Conservation (phyloP, 108 stramenopile genomes). For the Aureococcus anophagefferens region DNA sequence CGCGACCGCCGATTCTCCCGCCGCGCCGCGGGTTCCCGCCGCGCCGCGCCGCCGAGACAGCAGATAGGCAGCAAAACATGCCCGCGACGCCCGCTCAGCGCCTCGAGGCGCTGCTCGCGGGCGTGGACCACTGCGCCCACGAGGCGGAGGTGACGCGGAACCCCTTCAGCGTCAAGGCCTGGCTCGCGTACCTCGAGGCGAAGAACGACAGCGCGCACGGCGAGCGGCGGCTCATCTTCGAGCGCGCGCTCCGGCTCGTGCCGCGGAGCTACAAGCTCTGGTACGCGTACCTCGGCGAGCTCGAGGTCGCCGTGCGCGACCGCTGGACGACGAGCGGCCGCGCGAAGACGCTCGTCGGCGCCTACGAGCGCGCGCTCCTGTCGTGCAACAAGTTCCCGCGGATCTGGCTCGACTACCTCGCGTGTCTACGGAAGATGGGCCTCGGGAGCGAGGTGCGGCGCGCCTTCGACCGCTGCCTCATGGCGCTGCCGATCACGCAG, state of each 20-base stretch:
- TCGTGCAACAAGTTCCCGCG: conserved; percentile 80
- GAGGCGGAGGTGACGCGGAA: conserved; percentile 55
- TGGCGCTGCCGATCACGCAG: conserved; percentile 83
- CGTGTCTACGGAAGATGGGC: conserved; percentile 16
- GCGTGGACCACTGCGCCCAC: not conserved
- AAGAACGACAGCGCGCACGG: conserved; percentile 50
- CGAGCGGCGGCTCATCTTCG: conserved; percentile 35
- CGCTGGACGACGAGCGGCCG: not conserved
- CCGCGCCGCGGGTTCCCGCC: too few species aligned
- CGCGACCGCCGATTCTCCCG: too few species aligned
- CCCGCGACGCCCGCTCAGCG: too few species aligned
- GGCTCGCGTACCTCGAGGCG: conserved; percentile 63
- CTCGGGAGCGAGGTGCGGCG: conserved; percentile 50
- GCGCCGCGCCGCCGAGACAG: too few species aligned
- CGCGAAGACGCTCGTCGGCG: not conserved
- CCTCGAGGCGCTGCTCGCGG: too few species aligned
- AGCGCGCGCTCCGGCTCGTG: conserved; percentile 67
- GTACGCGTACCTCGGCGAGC: conserved; percentile 61
- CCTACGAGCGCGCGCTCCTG: conserved; percentile 66
- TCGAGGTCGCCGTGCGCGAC: not conserved
- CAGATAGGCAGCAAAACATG: too few species aligned
- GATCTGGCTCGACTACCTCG: conserved; percentile 76
- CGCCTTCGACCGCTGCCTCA: conserved; percentile 77
- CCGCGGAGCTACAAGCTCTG: conserved; percentile 96
- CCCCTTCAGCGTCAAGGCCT: conserved; percentile 66